Percentiles rank a stretch among this genome's conserved stretches.
Conservation (phyloP, 257 asterid genomes). For the Nicotiana noctiflora region DNA sequence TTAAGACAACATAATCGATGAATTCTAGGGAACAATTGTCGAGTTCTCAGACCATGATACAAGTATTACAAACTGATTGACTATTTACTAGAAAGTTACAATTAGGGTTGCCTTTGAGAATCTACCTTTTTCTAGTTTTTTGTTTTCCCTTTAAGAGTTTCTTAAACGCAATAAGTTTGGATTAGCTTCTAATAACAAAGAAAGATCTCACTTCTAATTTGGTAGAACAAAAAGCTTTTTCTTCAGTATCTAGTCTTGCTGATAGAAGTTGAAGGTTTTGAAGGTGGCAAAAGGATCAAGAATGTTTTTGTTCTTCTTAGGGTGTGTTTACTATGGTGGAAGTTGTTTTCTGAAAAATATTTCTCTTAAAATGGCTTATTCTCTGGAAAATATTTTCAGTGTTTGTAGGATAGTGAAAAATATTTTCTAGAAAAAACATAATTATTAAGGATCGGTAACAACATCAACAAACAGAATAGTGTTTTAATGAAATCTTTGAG, state of each 20-base stretch:
- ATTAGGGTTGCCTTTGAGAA: background rate
- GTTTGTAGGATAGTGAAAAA: no score
- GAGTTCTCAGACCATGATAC: background rate
- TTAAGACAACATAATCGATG: conserved; percentile 1
- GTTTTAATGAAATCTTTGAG: background rate
- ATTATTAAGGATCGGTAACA: background rate
- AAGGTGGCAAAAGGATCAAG: background rate
- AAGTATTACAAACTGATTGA: background rate
- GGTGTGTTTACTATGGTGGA: background rate
- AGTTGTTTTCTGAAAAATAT: background rate
- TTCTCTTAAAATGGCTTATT: background rate
- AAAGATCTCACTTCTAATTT: background rate
- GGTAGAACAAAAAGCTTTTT: background rate
- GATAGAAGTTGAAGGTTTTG: background rate
- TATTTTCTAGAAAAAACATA: background rate
- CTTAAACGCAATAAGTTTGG: background rate
- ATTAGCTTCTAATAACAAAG: background rate
- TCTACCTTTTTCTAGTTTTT: background rate
- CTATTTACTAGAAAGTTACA: background rate
- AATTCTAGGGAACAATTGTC: background rate
- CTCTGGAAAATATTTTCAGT: no score
- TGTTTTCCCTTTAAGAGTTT: background rate
- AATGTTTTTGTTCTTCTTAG: background rate
- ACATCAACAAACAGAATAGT: background rate
- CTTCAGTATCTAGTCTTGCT: background rate